Percentiles rank a stretch among this genome's conserved stretches.
phyloP scores from a whole-genome alignment of 2,329 filamentous ascomycete species.

The Diaporthe eres region DNA sequence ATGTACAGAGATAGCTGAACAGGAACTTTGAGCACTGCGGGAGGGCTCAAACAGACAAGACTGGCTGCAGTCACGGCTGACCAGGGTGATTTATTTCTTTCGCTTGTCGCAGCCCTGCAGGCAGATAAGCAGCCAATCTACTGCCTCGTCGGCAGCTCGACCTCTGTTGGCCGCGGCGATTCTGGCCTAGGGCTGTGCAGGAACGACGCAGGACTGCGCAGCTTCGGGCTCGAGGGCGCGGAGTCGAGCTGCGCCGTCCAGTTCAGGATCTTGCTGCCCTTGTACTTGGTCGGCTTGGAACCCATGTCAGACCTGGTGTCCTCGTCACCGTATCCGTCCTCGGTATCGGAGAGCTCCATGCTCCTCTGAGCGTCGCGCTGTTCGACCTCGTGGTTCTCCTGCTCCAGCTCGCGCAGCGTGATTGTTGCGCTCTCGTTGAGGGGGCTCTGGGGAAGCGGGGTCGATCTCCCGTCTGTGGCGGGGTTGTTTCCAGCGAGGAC shows the following conservation, averaged over 20 bases:
- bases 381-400: slow-evolving; percentile 38
- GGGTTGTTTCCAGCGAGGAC: background rate
- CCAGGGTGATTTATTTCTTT: background rate
- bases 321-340: slow-evolving; percentile 22
- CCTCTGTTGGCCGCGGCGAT: slow-evolving; percentile 12
- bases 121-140: background rate
- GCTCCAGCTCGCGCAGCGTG: slow-evolving; percentile 30
- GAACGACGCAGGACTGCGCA: slow-evolving; percentile 29
- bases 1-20: background rate
- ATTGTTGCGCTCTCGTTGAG: slow-evolving; percentile 18
- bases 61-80: background rate
- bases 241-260: slow-evolving; percentile 37
- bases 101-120: background rate
- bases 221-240: slow-evolving; percentile 25
- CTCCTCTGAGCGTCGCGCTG: slow-evolving; percentile 26
- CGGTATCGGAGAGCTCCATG: slow-evolving; percentile 35
- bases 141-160: slow-evolving; percentile 8
- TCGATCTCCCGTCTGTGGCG: slow-evolving; percentile 32
- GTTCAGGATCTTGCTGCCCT: slow-evolving; percentile 37
- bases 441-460: slow-evolving; percentile 37
- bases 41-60: background rate
- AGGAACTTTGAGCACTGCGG: too few species aligned
- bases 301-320: slow-evolving; percentile 21
- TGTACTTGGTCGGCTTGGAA: slow-evolving; percentile 34
- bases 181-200: slow-evolving; percentile 17